Conservation (phyloP, 208 protist species). For the Trypanosoma conorhini region DNA sequence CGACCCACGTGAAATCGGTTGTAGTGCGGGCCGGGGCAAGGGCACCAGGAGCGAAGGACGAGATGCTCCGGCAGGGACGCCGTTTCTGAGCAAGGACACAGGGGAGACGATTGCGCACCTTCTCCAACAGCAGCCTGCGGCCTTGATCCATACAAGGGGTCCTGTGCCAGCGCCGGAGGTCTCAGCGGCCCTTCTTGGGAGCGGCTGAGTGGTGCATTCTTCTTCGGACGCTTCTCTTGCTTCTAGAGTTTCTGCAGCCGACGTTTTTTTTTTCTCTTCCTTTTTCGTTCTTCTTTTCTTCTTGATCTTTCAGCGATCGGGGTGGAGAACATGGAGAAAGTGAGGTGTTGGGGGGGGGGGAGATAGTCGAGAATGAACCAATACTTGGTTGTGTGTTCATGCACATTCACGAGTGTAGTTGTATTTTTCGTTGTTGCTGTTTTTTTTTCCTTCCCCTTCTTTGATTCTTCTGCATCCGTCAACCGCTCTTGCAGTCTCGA, state of each 20-base stretch:
- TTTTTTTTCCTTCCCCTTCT: not conserved
- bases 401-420: too few relatives aligned
- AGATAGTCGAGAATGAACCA: too few relatives aligned
- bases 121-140: constrained; percentile 14
- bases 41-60: not conserved
- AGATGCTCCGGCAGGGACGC: not conserved
- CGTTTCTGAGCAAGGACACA: constrained; percentile 12
- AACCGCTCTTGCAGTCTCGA: not conserved
- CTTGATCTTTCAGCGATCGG: not conserved
- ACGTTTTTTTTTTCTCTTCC: constrained; percentile 2
- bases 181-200: not conserved
- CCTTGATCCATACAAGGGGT: not conserved
- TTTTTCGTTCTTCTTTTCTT: not conserved
- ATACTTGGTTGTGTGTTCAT: too few relatives aligned
- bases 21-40: not conserved
- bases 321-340: not conserved
- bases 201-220: not conserved
- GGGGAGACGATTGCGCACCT: constrained; percentile 22
- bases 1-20: not conserved
- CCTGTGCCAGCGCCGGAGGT: not conserved
- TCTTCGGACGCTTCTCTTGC: not conserved
- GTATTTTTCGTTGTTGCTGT: not conserved
- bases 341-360: not conserved
- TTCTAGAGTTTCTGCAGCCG: not conserved
- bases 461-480: not conserved